Evolutionary conservation across 805 yeast species (phyloP), one percentile per base, ranked within the genome.

Genomic region (Candida coquimbonensis): DNA sequence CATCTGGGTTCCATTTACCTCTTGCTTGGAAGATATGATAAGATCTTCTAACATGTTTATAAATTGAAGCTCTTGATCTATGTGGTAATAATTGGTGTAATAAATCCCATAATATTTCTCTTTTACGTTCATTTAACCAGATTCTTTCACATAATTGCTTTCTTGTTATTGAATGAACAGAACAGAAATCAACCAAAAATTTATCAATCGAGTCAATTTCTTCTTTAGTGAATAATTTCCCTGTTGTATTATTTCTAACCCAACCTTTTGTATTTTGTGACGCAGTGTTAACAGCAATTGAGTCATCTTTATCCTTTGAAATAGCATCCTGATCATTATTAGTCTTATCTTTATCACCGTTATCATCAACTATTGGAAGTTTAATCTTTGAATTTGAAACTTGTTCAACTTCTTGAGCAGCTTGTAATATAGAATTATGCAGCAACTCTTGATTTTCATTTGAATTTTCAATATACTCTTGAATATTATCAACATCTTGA

Each of bases 101-200:
- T 21, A 77, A 70, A 51, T 86, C 95, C 98, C 98, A 90, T 57
- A 90, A 88, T 53, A 77, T 82, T 64, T 91, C 97, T 65, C 87
- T 88, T 51, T 80, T 80, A 27, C 96, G 75, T 51, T 83, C 90
- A 52, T 81, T 79, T 7, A 88, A 69, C 98, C 98, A 90, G 19
- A 90, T 86, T 39, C 96, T 71, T 53, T 80, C 81, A 63, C 96
- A 85, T 7, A 90, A 75, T 46, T 83, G 84, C 39, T 75, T 75
- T 44, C 88, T 69, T 9, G 81, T 73, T 62, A 87, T 67, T 29
- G 74, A 73, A 57, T 83, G 73, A 51, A 83, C 73, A 38, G 67
- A 72, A 54, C 86, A 80, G 59, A 86, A 91, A 19, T 82, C 83
- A 14, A 68, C 65, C 49, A 90, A 78, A 55, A 86, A 88, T 45